Conservation (phyloP, 306 rosid species). For the Cicer yamashitae region DNA sequence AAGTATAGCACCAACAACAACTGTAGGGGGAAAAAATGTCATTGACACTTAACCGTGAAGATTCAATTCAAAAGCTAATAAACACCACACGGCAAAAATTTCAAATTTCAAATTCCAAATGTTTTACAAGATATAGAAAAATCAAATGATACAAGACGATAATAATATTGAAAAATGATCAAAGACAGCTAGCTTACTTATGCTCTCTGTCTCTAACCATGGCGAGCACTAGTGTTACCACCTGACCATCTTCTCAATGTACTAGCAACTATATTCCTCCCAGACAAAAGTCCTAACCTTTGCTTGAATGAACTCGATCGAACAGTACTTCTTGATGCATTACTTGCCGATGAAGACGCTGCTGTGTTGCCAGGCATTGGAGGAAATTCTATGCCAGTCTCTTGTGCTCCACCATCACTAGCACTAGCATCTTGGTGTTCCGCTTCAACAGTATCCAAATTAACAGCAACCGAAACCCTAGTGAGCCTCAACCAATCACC, state of each 20-base stretch:
- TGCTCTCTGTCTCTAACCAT: conserved; percentile 50
- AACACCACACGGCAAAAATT: conserved; percentile 68
- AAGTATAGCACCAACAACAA: conserved; percentile 19
- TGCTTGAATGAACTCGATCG: conserved; percentile 74
- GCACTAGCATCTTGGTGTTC: conserved; percentile 84
- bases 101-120: conserved; percentile 43
- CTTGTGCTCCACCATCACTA: conserved; percentile 82
- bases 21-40: conserved; percentile 6
- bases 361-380: conserved; percentile 52
- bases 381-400: conserved; percentile 64
- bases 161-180: conserved; percentile 46
- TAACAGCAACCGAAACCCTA: conserved; percentile 79
- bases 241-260: conserved; percentile 85
- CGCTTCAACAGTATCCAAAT: conserved; percentile 74
- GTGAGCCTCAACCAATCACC: conserved; percentile 77
- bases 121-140: conserved; percentile 51
- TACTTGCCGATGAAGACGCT: conserved; percentile 27
- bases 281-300: conserved; percentile 75
- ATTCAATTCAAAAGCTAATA: conserved; percentile 57
- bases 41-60: conserved; percentile 54
- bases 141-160: conserved; percentile 52
- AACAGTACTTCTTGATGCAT: conserved; percentile 60
- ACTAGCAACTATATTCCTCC: conserved; percentile 74
- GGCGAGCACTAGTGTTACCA: conserved; percentile 65
- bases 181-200: conserved; percentile 45